Conservation (phyloP, 108 stramenopile species). For the Parietichytrium sp. region DNA sequence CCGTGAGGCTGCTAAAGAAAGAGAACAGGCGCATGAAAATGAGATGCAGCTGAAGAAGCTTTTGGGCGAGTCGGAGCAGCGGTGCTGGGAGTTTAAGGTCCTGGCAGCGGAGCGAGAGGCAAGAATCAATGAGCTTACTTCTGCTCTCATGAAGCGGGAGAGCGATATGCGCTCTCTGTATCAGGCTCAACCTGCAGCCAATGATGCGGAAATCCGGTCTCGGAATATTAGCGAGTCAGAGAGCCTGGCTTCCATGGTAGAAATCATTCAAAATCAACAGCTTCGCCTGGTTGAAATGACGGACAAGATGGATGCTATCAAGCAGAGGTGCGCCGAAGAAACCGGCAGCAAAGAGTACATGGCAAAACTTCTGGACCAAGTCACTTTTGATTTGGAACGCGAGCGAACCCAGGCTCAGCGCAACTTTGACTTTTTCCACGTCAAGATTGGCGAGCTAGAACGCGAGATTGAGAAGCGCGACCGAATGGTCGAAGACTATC, state of each 20-base stretch:
- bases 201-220: background rate
- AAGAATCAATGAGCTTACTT: constrained; percentile 24
- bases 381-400: constrained; percentile 22
- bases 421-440: constrained; percentile 23
- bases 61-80: background rate
- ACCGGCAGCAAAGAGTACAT: background rate
- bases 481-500: background rate
- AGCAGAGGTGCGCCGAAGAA: background rate
- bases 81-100: constrained; percentile 34
- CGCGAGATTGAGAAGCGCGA: background rate
- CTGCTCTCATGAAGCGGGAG: background rate
- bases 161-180: background rate
- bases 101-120: constrained; percentile 22
- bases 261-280: constrained; percentile 28
- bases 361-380: constrained; percentile 12
- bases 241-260: background rate
- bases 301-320: background rate
- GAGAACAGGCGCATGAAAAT: no score
- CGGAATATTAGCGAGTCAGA: background rate
- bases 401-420: constrained; percentile 35
- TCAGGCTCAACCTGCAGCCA: background rate
- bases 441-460: background rate
- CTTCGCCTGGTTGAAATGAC: background rate
- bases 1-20: no score
- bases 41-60: no score